Percentiles rank a stretch among this genome's conserved stretches.
These are phyloP conservation scores for Pogostemon cablin DNA, from an alignment of 257 asterid species.

Conservation along the genomic window DNA sequence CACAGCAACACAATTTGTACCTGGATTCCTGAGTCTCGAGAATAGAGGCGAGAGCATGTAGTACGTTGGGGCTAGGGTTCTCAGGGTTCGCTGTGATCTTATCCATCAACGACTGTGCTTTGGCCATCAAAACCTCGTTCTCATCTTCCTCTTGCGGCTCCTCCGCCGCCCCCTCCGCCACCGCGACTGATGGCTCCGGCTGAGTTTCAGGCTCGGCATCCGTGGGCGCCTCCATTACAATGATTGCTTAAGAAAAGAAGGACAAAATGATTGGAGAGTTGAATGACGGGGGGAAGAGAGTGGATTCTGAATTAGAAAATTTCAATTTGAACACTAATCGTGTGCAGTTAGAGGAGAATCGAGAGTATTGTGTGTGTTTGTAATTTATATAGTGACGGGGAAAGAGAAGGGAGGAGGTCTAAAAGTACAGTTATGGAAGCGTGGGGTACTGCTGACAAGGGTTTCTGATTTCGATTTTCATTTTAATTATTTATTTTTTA, in stretches of 20 bases:
- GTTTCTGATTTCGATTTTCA: constrained; percentile 28
- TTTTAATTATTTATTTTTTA: neutral
- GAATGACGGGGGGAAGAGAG: neutral
- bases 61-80: constrained; percentile 78
- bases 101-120: constrained; percentile 75
- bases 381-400: constrained; percentile 38
- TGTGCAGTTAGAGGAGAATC: constrained; percentile 28
- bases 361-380: constrained; percentile 15
- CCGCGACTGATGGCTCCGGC: constrained; percentile 36
- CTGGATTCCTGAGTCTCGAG: constrained; percentile 84
- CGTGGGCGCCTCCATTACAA: constrained; percentile 46
- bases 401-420: constrained; percentile 19
- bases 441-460: constrained; percentile 43
- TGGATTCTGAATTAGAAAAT: constrained; percentile 10
- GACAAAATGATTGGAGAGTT: neutral
- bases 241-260: constrained; percentile 7
- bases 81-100: constrained; percentile 72
- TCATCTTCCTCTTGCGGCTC: constrained; percentile 62
- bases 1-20: constrained; percentile 43
- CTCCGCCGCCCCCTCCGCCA: constrained; percentile 39
- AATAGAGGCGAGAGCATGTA: constrained; percentile 86
- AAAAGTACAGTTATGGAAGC: constrained; percentile 39
- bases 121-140: constrained; percentile 58
- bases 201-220: constrained; percentile 39
- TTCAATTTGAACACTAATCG: constrained; percentile 24